Percentiles rank a stretch among this genome's conserved stretches.
phyloP scores from a whole-genome alignment of 129 eudicot species.

The Centella asiatica region DNA sequence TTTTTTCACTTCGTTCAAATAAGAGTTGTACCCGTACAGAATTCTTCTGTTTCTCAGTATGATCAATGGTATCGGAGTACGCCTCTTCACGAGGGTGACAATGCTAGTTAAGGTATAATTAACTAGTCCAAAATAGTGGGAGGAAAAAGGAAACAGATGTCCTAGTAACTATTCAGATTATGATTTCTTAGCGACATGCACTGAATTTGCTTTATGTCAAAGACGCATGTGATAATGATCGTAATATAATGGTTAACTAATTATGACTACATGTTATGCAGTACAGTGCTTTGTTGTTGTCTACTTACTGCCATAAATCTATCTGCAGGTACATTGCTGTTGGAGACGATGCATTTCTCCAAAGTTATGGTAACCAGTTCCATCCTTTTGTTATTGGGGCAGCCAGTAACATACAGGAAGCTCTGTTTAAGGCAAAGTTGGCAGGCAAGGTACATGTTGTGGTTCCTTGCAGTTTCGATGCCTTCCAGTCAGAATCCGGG shows the following conservation, averaged over 20 bases:
- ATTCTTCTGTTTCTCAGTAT: no score
- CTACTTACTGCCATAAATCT: not conserved
- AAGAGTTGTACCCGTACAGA: no score
- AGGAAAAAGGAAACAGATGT: no score
- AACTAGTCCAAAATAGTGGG: no score
- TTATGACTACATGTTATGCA: not conserved
- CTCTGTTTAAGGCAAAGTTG: constrained; percentile 60
- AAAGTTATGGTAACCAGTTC: constrained; percentile 55
- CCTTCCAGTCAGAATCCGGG: constrained; percentile 57
- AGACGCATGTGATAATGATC: not conserved
- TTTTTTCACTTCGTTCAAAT: no score
- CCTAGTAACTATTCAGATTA: no score
- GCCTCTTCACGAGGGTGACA: no score
- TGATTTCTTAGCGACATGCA: no score
- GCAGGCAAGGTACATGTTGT: constrained; percentile 55
- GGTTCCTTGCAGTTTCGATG: constrained; percentile 79
- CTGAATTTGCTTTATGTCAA: no score
- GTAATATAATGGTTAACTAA: not conserved
- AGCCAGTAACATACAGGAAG: constrained; percentile 75
- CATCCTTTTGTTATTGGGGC: constrained; percentile 81
- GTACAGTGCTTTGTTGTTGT: not conserved
- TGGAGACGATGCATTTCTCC: constrained; percentile 84
- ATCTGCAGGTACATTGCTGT: constrained; percentile 66
- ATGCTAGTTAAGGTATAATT: no score
- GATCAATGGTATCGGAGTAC: no score